Base-by-base conservation (phyloP, 1,284 basidiomycete species). In the Sporisorium reilianum region DNA sequence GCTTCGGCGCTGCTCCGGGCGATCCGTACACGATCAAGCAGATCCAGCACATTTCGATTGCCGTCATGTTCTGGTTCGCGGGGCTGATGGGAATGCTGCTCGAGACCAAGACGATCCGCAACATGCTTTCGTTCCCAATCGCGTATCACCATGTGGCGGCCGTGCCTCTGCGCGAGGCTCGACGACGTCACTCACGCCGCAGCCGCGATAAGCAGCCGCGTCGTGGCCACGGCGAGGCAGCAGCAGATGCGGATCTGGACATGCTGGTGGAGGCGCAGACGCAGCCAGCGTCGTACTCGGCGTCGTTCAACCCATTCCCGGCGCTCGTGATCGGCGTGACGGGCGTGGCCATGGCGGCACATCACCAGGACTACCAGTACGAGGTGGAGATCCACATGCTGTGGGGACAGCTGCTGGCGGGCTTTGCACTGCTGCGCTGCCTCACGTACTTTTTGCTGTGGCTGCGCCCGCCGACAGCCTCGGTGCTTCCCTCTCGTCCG, bases 381-480 rank as follows among this genome's bases (percentile, higher is more conserved):
- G 92, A 94, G 86, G 91, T 89, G 76, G 52, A 85, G 70, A 92
- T 98, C 61, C 96, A 98, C 85, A 86, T 88, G 51, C 88, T 98
- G 0, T 98, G 96, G 95, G 95, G 95, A 50, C 89, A 90, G 85
- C 88, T 96, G n/a, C 89, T 98, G n/a, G 88, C 91, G 26, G 91
- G 88, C 2, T 95, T 93, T 84, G 88, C 91, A 2, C 86, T 92
- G 16, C 86, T 94, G 62, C 89, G 94, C 44, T 93, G 90, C 82
- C 79, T 94, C 45, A 98, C 95, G 4, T 98, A 98, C 86, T 93
- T 95, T 86, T 94, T 97, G 89, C 88, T 97, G 49, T 97, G 92
- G 92, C 88, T 97, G 52, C 88, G 89, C 32, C 87, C 88, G 12
- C 87, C 87, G 7, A 69, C 75, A 0, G 81, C 83, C 14, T 73